These are phyloP conservation scores for Hygrocybe punicea DNA, from an alignment of 768 basidiomycete species.

Conservation along the genomic window DNA sequence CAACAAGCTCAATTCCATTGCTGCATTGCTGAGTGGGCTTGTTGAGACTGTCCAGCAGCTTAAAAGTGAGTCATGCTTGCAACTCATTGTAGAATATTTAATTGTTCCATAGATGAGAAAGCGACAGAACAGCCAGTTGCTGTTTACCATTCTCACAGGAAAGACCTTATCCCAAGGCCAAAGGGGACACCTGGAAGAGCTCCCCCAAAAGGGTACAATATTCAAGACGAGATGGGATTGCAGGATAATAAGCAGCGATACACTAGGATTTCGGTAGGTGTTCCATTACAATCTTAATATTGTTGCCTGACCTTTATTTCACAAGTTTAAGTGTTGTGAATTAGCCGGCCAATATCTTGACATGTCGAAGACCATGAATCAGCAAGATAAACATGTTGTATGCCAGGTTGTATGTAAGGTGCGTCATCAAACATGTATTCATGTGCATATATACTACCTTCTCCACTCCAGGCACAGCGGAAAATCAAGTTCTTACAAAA, in stretches of 20 bases:
- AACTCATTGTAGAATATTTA: not conserved
- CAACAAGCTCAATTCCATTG: not conserved
- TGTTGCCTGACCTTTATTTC: not conserved
- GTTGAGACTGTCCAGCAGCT: not conserved
- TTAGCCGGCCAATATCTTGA: not conserved
- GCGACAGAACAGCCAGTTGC: no score
- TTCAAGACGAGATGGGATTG: slow-evolving; percentile 1
- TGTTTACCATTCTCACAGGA: not conserved
- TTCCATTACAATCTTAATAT: not conserved
- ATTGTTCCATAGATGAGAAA: not conserved
- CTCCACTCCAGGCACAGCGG: not conserved
- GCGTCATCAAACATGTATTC: not conserved
- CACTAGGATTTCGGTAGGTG: not conserved
- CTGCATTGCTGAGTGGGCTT: not conserved
- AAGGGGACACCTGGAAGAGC: not conserved
- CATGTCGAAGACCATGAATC: not conserved
- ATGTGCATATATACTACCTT: not conserved
- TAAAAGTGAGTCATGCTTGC: not conserved
- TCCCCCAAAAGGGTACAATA: not conserved
- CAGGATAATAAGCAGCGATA: not conserved
- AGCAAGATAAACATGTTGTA: not conserved
- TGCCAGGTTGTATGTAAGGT: not conserved
- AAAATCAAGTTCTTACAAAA: not conserved
- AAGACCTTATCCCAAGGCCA: not conserved
- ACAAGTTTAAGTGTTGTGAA: not conserved